Conservation (phyloP, 768 basidiomycete genomes). For the Ramaria sp. region DNA sequence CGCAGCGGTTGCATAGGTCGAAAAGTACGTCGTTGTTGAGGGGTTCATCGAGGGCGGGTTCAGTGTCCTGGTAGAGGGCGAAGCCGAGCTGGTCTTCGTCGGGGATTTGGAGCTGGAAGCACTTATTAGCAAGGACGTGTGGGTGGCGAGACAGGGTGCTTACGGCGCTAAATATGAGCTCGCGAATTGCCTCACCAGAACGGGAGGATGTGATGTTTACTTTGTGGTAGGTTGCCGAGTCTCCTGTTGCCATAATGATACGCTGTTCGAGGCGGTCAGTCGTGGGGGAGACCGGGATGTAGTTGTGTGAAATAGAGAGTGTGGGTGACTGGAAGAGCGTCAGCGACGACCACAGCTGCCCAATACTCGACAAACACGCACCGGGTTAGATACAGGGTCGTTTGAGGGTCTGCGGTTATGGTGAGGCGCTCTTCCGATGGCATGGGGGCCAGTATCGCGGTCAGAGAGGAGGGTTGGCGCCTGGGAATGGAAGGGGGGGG, state of each 20-base stretch:
- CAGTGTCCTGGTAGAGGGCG: conserved; percentile 77
- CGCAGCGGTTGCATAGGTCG: conserved; percentile 57
- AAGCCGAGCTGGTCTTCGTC: conserved; percentile 75
- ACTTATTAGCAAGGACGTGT: background rate
- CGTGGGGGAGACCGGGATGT: background rate
- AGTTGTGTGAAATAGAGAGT: background rate
- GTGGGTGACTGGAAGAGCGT: background rate
- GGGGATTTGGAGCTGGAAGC: conserved; percentile 56
- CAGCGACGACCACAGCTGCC: background rate
- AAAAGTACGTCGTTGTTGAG: conserved; percentile 62
- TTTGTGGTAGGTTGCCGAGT: conserved; percentile 64
- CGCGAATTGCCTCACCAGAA: conserved; percentile 60
- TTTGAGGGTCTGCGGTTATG: conserved; percentile 4
- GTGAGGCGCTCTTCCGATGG: conserved; percentile 1
- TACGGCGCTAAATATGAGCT: conserved; percentile 75
- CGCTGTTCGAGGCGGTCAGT: background rate
- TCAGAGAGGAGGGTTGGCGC: background rate
- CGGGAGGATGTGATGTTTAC: conserved; percentile 63
- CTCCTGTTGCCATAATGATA: conserved; percentile 59
- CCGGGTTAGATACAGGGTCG: background rate
- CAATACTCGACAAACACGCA: background rate
- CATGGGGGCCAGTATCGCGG: conserved; percentile 1
- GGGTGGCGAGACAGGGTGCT: conserved; percentile 14
- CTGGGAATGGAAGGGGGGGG: background rate
- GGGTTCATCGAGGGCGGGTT: conserved; percentile 70